Percentiles rank a stretch among this genome's conserved stretches.
Evolutionary conservation across 139 green algal species (phyloP).

Genomic region (Tetraselmis striata): DNA sequence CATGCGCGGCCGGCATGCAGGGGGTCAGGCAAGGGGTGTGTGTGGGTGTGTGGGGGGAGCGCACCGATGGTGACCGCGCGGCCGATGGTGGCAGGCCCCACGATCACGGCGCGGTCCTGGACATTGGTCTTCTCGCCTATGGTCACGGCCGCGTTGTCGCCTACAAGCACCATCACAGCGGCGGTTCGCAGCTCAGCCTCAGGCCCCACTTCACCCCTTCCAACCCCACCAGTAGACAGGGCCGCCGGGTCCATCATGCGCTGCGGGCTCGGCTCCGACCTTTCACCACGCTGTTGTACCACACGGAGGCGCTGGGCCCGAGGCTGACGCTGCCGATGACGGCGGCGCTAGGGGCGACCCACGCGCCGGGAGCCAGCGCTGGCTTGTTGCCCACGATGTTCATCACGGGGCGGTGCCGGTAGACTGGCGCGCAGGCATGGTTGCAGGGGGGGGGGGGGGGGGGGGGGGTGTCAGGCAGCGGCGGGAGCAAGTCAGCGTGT

Average conservation of each 20-base stretch:
- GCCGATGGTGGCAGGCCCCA: slow-evolving; percentile 63
- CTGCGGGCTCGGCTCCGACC: slow-evolving; percentile 40
- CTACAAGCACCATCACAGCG: too few species aligned
- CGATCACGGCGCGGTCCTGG: slow-evolving; percentile 83
- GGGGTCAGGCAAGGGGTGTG: too few species aligned
- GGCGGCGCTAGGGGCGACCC: slow-evolving; percentile 81
- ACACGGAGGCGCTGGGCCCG: slow-evolving; percentile 74
- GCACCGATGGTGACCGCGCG: slow-evolving; percentile 68
- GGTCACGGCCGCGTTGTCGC: slow-evolving; percentile 73
- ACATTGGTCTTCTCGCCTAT: slow-evolving; percentile 87
- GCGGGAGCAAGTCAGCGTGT: too few species aligned
- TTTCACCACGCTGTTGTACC: slow-evolving; percentile 81
- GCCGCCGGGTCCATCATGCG: too few species aligned
- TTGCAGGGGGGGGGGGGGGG: too few species aligned
- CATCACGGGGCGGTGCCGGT: slow-evolving; percentile 54
- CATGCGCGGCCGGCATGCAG: too few species aligned
- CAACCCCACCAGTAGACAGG: too few species aligned
- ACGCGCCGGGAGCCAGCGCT: slow-evolving; percentile 46
- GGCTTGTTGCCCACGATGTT: slow-evolving; percentile 60
- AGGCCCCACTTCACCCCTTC: too few species aligned
- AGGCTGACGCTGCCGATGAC: slow-evolving; percentile 82
- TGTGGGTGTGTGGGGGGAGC: too few species aligned
- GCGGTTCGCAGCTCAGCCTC: too few species aligned
- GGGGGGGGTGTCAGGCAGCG: too few species aligned
- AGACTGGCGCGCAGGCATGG: too few species aligned